phyloP scores from a whole-genome alignment of 1,139 yeast species.

The Yamadazyma atmosphaerica region DNA sequence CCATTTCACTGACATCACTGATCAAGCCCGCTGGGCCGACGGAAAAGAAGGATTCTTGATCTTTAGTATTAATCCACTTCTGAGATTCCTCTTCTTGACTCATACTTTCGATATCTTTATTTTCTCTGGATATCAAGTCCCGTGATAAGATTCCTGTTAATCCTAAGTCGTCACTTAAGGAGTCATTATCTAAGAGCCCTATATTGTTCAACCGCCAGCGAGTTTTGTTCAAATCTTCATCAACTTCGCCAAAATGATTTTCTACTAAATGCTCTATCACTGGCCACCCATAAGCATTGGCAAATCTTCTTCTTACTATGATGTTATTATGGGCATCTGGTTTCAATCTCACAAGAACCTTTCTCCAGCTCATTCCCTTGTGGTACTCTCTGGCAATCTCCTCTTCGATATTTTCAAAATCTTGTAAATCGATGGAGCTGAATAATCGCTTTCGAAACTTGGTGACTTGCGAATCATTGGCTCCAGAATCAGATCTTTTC shows the following conservation, averaged over 20 bases:
- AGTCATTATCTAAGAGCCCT: slow-evolving; percentile 10
- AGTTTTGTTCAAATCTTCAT: slow-evolving; percentile 11
- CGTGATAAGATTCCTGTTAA: slow-evolving; percentile 34
- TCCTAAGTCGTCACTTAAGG: slow-evolving; percentile 26
- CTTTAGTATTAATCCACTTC: slow-evolving; percentile 54
- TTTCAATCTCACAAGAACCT: slow-evolving; percentile 78
- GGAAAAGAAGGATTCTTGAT: slow-evolving; percentile 55
- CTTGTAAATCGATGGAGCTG: slow-evolving; percentile 23
- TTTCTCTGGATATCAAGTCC: slow-evolving; percentile 35
- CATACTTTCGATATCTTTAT: slow-evolving; percentile 30
- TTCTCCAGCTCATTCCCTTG: slow-evolving; percentile 82
- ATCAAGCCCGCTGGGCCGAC: slow-evolving; percentile 74
- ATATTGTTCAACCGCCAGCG: slow-evolving; percentile 11
- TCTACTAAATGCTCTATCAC: slow-evolving; percentile 77
- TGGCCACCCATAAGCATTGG: slow-evolving; percentile 97
- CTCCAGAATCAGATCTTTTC: slow-evolving; percentile 49
- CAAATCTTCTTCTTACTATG: slow-evolving; percentile 81
- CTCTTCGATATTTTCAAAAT: slow-evolving; percentile 59
- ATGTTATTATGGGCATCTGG: slow-evolving; percentile 98
- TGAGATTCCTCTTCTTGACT: slow-evolving; percentile 18
- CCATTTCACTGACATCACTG: slow-evolving; percentile 58
- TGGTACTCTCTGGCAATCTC: slow-evolving; percentile 90
- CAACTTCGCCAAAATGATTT: slow-evolving; percentile 24
- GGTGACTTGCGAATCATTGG: slow-evolving; percentile 27
- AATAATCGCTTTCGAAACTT: slow-evolving; percentile 18